These are phyloP conservation scores for Knufia fluminis DNA, from an alignment of 2,329 filamentous ascomycete genomes.

Conservation along the genomic window DNA sequence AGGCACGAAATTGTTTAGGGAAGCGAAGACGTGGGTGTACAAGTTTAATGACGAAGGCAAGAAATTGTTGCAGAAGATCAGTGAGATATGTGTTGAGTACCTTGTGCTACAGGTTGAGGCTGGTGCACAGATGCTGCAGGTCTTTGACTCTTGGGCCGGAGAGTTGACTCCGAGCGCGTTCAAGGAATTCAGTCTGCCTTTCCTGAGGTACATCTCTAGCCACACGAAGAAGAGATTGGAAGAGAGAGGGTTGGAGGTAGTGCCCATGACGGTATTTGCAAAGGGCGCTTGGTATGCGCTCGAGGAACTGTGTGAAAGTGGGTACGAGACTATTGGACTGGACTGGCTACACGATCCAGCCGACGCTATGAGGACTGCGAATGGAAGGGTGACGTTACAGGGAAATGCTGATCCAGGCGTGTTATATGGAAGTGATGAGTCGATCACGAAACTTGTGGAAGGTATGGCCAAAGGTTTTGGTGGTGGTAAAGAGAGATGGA, in stretches of 20 bases:
- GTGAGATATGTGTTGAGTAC: conserved; percentile 90
- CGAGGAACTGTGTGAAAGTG: conserved; percentile 74
- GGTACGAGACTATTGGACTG: conserved; percentile 87
- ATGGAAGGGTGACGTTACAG: conserved; percentile 72
- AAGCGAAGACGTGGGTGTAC: conserved; percentile 96
- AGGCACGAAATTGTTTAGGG: conserved; percentile 86
- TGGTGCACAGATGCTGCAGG: conserved; percentile 89
- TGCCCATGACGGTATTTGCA: conserved; percentile 96
- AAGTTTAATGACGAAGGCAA: conserved; percentile 73
- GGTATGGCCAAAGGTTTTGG: conserved; percentile 81
- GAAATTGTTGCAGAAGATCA: conserved; percentile 77
- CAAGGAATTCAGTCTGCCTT: conserved; percentile 75
- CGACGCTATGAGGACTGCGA: conserved; percentile 70
- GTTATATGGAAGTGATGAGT: conserved; percentile 71
- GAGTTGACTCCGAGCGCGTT: conserved; percentile 81
- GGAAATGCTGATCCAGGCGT: conserved; percentile 94
- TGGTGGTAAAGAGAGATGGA: conserved; percentile 83
- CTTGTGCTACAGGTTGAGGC: conserved; percentile 85
- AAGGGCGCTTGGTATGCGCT: conserved; percentile 96
- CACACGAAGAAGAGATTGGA: conserved; percentile 66
- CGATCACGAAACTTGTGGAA: conserved; percentile 74
- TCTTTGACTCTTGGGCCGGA: conserved; percentile 97
- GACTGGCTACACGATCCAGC: conserved; percentile 91
- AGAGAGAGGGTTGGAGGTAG: conserved; percentile 64
- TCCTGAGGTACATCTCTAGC: conserved; percentile 72